phyloP scores from a whole-genome alignment of 208 protist species.

The Trypanosoma melophagium region DNA sequence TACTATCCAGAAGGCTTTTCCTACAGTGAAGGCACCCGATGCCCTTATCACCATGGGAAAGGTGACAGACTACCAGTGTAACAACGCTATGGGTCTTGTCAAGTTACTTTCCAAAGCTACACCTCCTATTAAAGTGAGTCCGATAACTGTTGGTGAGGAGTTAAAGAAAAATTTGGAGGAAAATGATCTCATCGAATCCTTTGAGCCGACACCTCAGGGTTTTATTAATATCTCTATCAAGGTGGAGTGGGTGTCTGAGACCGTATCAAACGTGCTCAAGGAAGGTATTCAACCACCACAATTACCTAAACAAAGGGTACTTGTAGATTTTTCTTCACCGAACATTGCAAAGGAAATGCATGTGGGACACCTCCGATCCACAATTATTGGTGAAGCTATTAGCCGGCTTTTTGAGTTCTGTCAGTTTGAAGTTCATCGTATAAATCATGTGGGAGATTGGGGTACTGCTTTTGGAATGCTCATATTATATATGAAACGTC shows the following conservation, averaged over 20 bases:
- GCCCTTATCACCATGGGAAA: conserved; percentile 80
- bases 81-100: conserved; percentile 92
- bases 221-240: conserved; percentile 93
- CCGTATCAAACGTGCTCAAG: conserved; percentile 51
- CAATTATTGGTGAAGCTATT: conserved; percentile 97
- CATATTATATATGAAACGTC: conserved; percentile 95
- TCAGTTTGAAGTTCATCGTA: conserved; percentile 91
- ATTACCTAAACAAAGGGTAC: conserved; percentile 65
- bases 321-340: conserved; percentile 97
- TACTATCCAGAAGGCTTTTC: conserved; percentile 84
- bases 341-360: conserved; percentile 99
- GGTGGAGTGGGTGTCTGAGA: conserved; percentile 55
- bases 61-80: conserved; percentile 94
- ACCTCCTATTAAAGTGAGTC: conserved; percentile 82
- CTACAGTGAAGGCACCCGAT: conserved; percentile 52
- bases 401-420: conserved; percentile 94
- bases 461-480: conserved; percentile 99
- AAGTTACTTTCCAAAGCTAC: conserved; percentile 82
- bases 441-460: conserved; percentile 99
- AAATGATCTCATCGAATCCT: conserved; percentile 83
- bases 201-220: conserved; percentile 87
- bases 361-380: conserved; percentile 97
- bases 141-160: conserved; percentile 79
- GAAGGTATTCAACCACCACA: conserved; percentile 71
- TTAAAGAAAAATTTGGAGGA: conserved; percentile 73